phyloP scores from a whole-genome alignment of 495 filamentous ascomycete genomes.

The Penicillium angulare region DNA sequence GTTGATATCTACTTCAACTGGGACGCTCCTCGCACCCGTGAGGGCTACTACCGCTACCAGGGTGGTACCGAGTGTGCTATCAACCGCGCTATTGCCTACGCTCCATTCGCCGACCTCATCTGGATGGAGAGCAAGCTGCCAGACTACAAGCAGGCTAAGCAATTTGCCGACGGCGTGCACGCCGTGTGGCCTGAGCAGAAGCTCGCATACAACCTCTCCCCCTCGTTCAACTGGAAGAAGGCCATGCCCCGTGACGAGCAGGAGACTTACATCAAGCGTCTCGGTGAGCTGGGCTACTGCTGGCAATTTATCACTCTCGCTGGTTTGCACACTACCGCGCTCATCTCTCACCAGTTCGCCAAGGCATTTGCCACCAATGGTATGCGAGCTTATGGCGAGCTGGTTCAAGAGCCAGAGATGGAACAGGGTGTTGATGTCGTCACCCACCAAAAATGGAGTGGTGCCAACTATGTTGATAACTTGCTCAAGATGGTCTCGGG shows the following conservation, averaged over 20 bases:
- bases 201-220: slow-evolving; percentile 96
- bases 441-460: slow-evolving; percentile 98
- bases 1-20: slow-evolving; percentile 88
- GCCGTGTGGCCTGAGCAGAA: slow-evolving; percentile 95
- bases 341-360: slow-evolving; percentile 85
- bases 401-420: slow-evolving; percentile 98
- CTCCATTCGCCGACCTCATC: slow-evolving; percentile 90
- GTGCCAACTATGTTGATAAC: slow-evolving; percentile 91
- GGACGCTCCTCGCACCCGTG: slow-evolving; percentile 85
- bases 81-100: slow-evolving; percentile 88
- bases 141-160: slow-evolving; percentile 86
- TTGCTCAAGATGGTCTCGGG: slow-evolving; percentile 96
- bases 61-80: slow-evolving; percentile 91
- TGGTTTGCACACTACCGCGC: slow-evolving; percentile 92
- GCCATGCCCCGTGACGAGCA: slow-evolving; percentile 93
- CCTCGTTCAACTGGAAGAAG: slow-evolving; percentile 99
- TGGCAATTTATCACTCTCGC: slow-evolving; percentile 99
- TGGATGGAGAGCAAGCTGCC: slow-evolving; percentile 99
- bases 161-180: slow-evolving; percentile 93
- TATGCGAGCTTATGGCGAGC: slow-evolving; percentile 95
- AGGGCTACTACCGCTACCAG: slow-evolving; percentile 90
- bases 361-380: slow-evolving; percentile 76
- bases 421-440: slow-evolving; percentile 87
- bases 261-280: slow-evolving; percentile 92
- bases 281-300: slow-evolving; percentile 87